Percentiles rank a stretch among this genome's conserved stretches.
phyloP scores from a whole-genome alignment of 305 asterid genomes.

The Fraxinus velutina region DNA sequence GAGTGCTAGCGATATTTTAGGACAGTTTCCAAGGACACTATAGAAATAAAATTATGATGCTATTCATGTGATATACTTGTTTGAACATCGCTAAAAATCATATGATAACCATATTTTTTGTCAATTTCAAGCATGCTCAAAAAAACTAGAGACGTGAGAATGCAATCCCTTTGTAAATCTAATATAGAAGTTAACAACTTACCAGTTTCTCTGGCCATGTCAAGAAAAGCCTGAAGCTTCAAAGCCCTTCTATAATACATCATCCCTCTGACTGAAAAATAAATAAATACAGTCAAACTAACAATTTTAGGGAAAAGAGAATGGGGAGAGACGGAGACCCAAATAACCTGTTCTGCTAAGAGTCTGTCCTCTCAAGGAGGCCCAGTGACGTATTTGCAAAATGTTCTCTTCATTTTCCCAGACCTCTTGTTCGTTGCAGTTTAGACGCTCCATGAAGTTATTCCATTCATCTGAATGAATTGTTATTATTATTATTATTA shows the following conservation, averaged over 20 bases:
- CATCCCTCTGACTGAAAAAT: slow-evolving; percentile 92
- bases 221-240: slow-evolving; percentile 98
- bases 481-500: slow-evolving; percentile 6
- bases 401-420: slow-evolving; percentile 85
- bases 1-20: neutral
- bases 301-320: slow-evolving; percentile 21
- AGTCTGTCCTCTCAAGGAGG: slow-evolving; percentile 98
- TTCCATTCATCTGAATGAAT: slow-evolving; percentile 85
- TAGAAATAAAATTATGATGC: neutral
- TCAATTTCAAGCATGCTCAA: neutral
- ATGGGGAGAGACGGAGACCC: neutral
- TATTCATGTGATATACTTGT: slow-evolving; percentile 6
- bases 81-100: neutral
- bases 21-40: neutral
- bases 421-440: slow-evolving; percentile 63
- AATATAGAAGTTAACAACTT: slow-evolving; percentile 8
- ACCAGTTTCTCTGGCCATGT: slow-evolving; percentile 93
- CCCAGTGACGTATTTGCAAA: slow-evolving; percentile 97
- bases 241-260: slow-evolving; percentile 98
- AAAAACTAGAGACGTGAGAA: slow-evolving; percentile 17
- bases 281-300: slow-evolving; percentile 21
- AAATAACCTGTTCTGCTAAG: slow-evolving; percentile 83
- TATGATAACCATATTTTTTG: slow-evolving; percentile 2
- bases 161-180: slow-evolving; percentile 18
- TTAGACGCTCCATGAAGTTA: slow-evolving; percentile 87